Evolutionary conservation across 371 early-diverging fungal species (phyloP).

Genomic region (Saksenaea vasiformis): DNA sequence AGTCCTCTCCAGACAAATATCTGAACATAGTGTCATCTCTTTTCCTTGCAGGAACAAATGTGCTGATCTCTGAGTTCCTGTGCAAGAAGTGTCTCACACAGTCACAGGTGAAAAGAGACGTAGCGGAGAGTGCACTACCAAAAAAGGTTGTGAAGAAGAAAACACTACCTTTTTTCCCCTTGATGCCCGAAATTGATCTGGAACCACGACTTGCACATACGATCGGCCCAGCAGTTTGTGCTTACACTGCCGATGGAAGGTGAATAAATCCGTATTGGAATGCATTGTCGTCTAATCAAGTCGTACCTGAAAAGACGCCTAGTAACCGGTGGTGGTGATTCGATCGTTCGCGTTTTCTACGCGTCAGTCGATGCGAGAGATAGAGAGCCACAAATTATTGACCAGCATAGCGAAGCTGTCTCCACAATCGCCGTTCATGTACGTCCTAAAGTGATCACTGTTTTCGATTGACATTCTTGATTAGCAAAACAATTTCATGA

Average conservation of each 20-base stretch:
- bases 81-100: too few relatives aligned
- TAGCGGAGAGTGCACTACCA: too few relatives aligned
- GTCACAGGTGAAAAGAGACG: too few relatives aligned
- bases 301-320: slow-evolving; percentile 9
- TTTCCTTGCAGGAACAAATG: too few relatives aligned
- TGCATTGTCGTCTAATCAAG: background rate
- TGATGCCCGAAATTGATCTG: background rate
- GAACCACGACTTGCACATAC: background rate
- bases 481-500: slow-evolving; percentile 30
- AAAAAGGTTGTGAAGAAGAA: too few relatives aligned
- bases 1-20: too few relatives aligned
- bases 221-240: background rate
- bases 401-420: slow-evolving; percentile 12
- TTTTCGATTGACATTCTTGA: background rate
- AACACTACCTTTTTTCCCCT: too few relatives aligned
- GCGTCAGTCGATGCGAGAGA: slow-evolving; percentile 1
- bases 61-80: too few relatives aligned
- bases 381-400: background rate
- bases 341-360: slow-evolving; percentile 11
- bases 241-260: background rate
- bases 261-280: background rate
- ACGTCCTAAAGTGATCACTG: background rate
- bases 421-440: slow-evolving; percentile 13
- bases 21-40: too few relatives aligned
- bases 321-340: slow-evolving; percentile 16